Conservation (phyloP, 345 rosid species). For the Corymbia maculata region DNA sequence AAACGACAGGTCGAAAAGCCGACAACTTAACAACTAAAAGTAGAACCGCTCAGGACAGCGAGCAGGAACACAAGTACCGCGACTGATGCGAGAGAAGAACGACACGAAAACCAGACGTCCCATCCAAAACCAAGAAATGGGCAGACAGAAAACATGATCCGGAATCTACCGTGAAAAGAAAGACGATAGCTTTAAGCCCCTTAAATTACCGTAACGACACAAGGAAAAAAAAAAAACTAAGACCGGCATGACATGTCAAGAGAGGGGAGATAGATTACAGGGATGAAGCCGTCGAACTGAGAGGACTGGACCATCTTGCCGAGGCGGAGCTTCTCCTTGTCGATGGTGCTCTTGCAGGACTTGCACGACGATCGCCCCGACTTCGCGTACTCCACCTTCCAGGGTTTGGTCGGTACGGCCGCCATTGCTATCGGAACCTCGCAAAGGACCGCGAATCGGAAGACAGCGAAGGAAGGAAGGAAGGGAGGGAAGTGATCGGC, state of each 20-base stretch:
- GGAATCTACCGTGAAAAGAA: background rate
- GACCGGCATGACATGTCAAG: background rate
- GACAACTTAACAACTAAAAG: background rate
- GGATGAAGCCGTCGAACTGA: slow-evolving; percentile 93
- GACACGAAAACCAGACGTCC: background rate
- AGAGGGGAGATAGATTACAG: slow-evolving; percentile 27
- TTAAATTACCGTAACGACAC: background rate
- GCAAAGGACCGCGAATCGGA: background rate
- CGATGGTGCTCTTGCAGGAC: slow-evolving; percentile 62
- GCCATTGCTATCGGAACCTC: background rate
- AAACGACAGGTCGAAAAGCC: background rate
- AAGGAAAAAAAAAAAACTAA: background rate
- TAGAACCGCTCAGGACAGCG: background rate
- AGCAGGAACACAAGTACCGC: background rate
- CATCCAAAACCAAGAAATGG: background rate
- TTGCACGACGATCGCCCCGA: slow-evolving; percentile 82
- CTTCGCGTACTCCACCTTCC: slow-evolving; percentile 98
- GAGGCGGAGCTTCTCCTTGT: slow-evolving; percentile 62
- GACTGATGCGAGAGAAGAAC: background rate
- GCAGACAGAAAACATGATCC: background rate
- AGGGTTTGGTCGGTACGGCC: slow-evolving; percentile 45
- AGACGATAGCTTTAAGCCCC: background rate
- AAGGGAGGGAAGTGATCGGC: background rate
- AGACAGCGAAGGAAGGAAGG: background rate
- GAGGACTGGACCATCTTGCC: slow-evolving; percentile 83